Evolutionary conservation across 768 basidiomycete genomes (phyloP).

Genomic region (Tulasnella sp.): DNA sequence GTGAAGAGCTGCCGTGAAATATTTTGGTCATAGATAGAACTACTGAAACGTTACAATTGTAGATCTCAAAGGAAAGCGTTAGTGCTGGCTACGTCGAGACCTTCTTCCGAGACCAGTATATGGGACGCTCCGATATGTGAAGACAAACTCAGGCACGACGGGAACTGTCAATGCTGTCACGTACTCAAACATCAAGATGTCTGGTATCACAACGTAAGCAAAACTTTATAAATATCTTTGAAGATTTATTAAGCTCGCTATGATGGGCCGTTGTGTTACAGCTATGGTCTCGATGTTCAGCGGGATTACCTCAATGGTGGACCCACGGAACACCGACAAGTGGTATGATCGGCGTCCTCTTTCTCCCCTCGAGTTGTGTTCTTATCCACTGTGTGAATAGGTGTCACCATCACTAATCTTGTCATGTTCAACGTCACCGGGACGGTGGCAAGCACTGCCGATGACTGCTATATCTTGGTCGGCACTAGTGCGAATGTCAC

Average conservation of each 20-base stretch:
- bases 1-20: conserved; percentile 26
- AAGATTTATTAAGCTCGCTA: too few relatives aligned
- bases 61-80: conserved; percentile 59
- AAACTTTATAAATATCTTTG: too few relatives aligned
- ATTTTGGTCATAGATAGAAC: background rate
- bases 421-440: conserved; percentile 17
- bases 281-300: conserved; percentile 19
- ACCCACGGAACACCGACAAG: conserved; percentile 16
- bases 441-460: conserved; percentile 7
- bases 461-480: conserved; percentile 18
- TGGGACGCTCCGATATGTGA: conserved; percentile 97
- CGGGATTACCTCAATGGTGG: conserved; percentile 19
- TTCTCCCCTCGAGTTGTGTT: too few relatives aligned
- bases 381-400: too few relatives aligned
- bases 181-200: conserved; percentile 16
- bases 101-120: conserved; percentile 88
- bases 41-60: background rate
- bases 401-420: conserved; percentile 20
- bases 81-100: conserved; percentile 77
- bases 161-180: conserved; percentile 18
- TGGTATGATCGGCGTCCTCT: too few relatives aligned
- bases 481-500: conserved; percentile 9
- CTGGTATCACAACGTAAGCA: conserved; percentile 11
- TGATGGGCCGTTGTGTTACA: too few relatives aligned
- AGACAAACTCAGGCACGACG: conserved; percentile 28